Evolutionary conservation across 148 eudicot genomes (phyloP).

Genomic region (Silene latifolia): DNA sequence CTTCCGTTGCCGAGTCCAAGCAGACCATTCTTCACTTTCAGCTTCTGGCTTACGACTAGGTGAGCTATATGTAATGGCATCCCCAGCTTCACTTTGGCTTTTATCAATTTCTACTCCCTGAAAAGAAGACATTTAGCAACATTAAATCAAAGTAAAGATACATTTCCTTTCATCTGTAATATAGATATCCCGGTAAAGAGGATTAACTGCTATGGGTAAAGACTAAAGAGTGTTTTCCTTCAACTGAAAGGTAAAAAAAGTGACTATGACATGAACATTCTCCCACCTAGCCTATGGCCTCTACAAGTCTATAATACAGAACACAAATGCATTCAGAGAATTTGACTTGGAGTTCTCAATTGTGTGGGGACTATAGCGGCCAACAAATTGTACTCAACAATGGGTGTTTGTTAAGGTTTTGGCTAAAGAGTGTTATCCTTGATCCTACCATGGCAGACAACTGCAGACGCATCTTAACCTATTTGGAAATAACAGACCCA

Average conservation of each 20-base stretch:
- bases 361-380: not conserved
- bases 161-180: not conserved
- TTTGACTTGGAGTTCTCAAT: not conserved
- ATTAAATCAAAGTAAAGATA: not conserved
- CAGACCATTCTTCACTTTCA: slow-evolving; percentile 46
- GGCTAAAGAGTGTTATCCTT: not conserved
- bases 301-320: not conserved
- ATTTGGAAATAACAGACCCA: too few relatives aligned
- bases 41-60: slow-evolving; percentile 37
- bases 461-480: not conserved
- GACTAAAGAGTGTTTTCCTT: not conserved
- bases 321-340: not conserved
- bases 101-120: slow-evolving; percentile 67
- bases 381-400: not conserved
- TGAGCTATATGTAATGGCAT: slow-evolving; percentile 30
- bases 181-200: not conserved
- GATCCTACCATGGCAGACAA: not conserved
- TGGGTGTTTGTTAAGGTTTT: not conserved
- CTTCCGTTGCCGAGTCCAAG: slow-evolving; percentile 54
- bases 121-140: slow-evolving; percentile 5
- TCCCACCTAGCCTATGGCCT: not conserved
- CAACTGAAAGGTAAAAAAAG: not conserved
- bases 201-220: not conserved
- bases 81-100: slow-evolving; percentile 16
- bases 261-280: not conserved